Evolutionary conservation across 306 rosid species (phyloP), one percentile per base, ranked within the genome.

Genomic region (Vigna hirtella): DNA sequence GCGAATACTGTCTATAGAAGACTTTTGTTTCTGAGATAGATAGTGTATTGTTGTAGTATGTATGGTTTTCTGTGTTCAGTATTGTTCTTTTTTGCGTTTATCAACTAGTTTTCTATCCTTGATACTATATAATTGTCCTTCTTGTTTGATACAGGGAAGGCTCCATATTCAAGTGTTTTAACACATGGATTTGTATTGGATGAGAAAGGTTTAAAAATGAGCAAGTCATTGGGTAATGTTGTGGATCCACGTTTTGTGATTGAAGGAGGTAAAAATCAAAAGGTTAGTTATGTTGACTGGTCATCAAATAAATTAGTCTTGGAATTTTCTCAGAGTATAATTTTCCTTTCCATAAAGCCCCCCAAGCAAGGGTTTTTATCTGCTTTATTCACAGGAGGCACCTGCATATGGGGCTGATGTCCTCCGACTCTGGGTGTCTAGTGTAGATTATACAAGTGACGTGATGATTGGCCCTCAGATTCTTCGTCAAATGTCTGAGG

Each of bases 161-260:
- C 99, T 85, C 99, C 99, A 78, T 95, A 93, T 85, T 85, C 88
- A 68, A 64, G 93, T 78, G 99, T 95, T 77, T 17, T 95, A 79
- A 95, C 99, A 28, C 99, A 95, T 83, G 99, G 99, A 76, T 95
- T 95, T 86, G 99, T 82, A 74, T 79, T 95, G 96, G 99, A 95
- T 74, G 98, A 95, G 89, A 95, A 87, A 8, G 99, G 99, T 81
- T 85, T 86, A n/a, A 95, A 95, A 85, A 95, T 95, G 99, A 95
- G 99, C 93, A 95, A 95, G 86, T 95, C 99, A 78, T 83, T 93
- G 91, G 99, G 99, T 56, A 95, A 95, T 77, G 98, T 95, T 66
- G 91, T 95, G 66, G 96, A 95, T 80, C 99, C 99, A 72, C 85
- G 82, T 47, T 83, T 65, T 65, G 96, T 93, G 78, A 95, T 95